phyloP scores from a whole-genome alignment of 2,329 filamentous ascomycete species.

The Exophiala xenobiotica region DNA sequence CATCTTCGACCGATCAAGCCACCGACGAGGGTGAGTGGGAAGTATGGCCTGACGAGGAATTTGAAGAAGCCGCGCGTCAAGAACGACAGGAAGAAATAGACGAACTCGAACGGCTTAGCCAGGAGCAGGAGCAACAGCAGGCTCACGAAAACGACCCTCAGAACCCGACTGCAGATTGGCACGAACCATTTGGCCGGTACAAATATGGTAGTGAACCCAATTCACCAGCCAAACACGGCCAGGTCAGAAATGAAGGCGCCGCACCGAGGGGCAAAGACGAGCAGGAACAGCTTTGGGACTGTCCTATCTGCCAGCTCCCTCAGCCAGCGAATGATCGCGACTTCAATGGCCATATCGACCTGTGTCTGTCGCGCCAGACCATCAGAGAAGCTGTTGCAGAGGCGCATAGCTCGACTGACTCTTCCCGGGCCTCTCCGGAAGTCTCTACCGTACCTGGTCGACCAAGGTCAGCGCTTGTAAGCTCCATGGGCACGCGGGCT shows the following conservation, averaged over 20 bases:
- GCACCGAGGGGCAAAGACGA: background rate
- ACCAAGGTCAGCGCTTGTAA: background rate
- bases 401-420: constrained; percentile 4
- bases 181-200: constrained; percentile 31
- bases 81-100: constrained; percentile 62
- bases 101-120: constrained; percentile 61
- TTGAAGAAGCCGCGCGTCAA: constrained; percentile 61
- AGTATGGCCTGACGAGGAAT: constrained; percentile 66
- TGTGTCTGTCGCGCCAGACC: constrained; percentile 79
- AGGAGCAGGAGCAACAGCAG: constrained; percentile 54
- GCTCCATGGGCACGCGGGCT: background rate
- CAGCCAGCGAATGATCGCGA: constrained; percentile 73
- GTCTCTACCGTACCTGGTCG: background rate
- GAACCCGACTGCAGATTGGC: constrained; percentile 30
- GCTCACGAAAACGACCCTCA: constrained; percentile 16
- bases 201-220: constrained; percentile 29
- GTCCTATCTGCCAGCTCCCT: constrained; percentile 79
- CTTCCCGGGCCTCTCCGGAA: constrained; percentile 9
- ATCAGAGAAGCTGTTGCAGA: constrained; percentile 74
- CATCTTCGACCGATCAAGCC: constrained; percentile 28
- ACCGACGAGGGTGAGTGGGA: constrained; percentile 60
- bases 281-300: constrained; percentile 63
- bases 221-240: constrained; percentile 22
- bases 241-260: constrained; percentile 8
- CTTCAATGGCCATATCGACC: constrained; percentile 92